phyloP scores from a whole-genome alignment of 768 basidiomycete species.

The Suillus tomentosus region DNA sequence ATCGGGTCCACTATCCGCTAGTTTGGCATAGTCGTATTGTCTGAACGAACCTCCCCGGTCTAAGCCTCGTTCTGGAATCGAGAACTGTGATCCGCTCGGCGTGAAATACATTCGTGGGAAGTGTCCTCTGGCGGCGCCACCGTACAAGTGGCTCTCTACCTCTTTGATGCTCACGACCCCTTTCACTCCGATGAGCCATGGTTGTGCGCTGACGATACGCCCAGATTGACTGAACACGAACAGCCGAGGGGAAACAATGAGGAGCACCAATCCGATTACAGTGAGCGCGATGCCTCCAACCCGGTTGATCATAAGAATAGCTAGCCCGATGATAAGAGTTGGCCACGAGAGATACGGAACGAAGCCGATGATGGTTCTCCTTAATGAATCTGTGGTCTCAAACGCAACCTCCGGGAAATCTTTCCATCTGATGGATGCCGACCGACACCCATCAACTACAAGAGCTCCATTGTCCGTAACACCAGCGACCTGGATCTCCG shows the following conservation, averaged over 20 bases:
- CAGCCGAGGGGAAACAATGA: constrained; percentile 12
- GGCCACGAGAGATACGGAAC: constrained; percentile 18
- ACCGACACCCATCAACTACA: constrained; percentile 22
- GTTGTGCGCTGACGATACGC: constrained; percentile 18
- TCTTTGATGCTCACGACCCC: constrained; percentile 17
- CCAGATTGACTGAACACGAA: constrained; percentile 20
- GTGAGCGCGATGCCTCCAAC: constrained; percentile 9
- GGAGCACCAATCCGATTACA: constrained; percentile 6
- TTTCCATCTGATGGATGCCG: constrained; percentile 25
- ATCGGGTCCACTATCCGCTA: constrained; percentile 6
- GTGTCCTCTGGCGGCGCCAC: constrained; percentile 13
- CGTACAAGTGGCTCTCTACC: constrained; percentile 19
- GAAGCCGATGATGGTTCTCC: constrained; percentile 11
- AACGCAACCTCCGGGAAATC: constrained; percentile 21
- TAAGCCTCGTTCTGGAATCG: neutral
- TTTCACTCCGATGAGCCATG: constrained; percentile 26
- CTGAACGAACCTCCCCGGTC: constrained; percentile 17
- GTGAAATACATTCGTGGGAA: constrained; percentile 17
- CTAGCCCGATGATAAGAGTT: constrained; percentile 11
- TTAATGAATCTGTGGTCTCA: constrained; percentile 13
- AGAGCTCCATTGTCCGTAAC: constrained; percentile 20
- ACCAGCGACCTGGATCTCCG: constrained; percentile 23
- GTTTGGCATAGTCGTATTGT: constrained; percentile 1
- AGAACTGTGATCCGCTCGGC: constrained; percentile 20
- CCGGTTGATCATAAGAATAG: neutral